These are phyloP conservation scores for Coemansia aciculifera DNA, from an alignment of 192 early-diverging fungal genomes.

Conservation along the genomic window DNA sequence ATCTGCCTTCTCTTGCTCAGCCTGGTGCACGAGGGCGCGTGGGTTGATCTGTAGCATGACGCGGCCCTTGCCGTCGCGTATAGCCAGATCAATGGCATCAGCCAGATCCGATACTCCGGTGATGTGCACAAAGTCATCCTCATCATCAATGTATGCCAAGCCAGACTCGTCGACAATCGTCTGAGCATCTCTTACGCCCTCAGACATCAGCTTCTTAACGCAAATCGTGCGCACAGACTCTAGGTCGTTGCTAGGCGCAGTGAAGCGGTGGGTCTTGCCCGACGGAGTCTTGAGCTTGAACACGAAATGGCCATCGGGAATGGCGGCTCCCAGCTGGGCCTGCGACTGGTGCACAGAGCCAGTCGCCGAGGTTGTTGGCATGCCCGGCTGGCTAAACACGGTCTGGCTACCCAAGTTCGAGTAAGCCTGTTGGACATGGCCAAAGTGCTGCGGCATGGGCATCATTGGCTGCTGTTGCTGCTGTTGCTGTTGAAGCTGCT, in stretches of 20 bases:
- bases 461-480: conserved; percentile 40
- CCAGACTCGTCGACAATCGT: conserved; percentile 52
- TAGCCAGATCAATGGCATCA: conserved; percentile 82
- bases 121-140: conserved; percentile 83
- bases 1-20: conserved; percentile 23
- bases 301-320: conserved; percentile 51
- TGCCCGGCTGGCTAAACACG: conserved; percentile 39
- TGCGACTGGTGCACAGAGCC: conserved; percentile 51
- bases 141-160: conserved; percentile 89
- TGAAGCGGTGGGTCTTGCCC: conserved; percentile 76
- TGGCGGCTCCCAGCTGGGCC: conserved; percentile 27
- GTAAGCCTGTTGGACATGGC: conserved; percentile 37
- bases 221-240: conserved; percentile 59
- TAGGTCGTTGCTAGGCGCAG: conserved; percentile 58
- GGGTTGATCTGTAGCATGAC: conserved; percentile 69
- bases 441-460: conserved; percentile 46
- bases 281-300: conserved; percentile 80
- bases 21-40: conserved; percentile 19
- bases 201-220: conserved; percentile 60
- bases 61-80: conserved; percentile 71
- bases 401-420: conserved; percentile 54
- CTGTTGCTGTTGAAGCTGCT: conserved; percentile 29
- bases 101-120: conserved; percentile 74
- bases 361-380: conserved; percentile 31
- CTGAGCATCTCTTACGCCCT: conserved; percentile 57